These are phyloP conservation scores for Fusarium metavorans DNA, from an alignment of 2,329 filamentous ascomycete species.

Conservation along the genomic window DNA sequence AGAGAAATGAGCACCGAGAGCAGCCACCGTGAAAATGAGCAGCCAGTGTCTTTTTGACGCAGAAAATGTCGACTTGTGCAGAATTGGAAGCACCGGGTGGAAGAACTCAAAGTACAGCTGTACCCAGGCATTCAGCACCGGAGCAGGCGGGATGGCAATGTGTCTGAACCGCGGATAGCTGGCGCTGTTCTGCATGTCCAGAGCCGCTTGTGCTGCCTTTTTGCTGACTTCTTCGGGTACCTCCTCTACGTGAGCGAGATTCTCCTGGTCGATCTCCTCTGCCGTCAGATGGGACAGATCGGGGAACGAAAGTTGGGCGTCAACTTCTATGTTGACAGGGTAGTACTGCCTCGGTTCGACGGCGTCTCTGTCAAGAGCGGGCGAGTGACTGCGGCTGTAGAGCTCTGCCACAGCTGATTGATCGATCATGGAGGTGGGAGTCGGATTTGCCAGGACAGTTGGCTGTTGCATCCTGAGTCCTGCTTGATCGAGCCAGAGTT, in stretches of 20 bases:
- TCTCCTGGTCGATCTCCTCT: slow-evolving; percentile 8
- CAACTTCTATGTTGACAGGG: not conserved
- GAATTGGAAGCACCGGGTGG: slow-evolving; percentile 1
- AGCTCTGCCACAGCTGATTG: slow-evolving; percentile 5
- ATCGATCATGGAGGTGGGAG: not conserved
- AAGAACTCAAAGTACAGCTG: slow-evolving; percentile 16
- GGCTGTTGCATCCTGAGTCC: not conserved
- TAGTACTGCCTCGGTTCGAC: slow-evolving; percentile 9
- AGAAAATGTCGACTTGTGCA: slow-evolving; percentile 2
- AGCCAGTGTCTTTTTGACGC: slow-evolving; percentile 10
- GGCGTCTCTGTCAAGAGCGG: not conserved
- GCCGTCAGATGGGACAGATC: not conserved
- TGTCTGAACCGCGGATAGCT: slow-evolving; percentile 9
- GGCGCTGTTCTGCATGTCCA: not conserved
- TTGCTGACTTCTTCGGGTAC: not conserved
- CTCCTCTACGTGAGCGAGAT: slow-evolving; percentile 4
- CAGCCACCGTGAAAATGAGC: slow-evolving; percentile 7
- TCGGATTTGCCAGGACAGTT: not conserved
- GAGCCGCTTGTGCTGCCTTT: not conserved
- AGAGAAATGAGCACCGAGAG: slow-evolving; percentile 7
- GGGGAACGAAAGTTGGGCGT: slow-evolving; percentile 6
- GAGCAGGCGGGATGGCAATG: not conserved
- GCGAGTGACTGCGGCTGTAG: slow-evolving; percentile 7
- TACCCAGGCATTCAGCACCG: slow-evolving; percentile 1
- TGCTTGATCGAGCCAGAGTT: slow-evolving; percentile 3